Conservation (phyloP, 257 asterid genomes). For the Ocimum tenuiflorum region DNA sequence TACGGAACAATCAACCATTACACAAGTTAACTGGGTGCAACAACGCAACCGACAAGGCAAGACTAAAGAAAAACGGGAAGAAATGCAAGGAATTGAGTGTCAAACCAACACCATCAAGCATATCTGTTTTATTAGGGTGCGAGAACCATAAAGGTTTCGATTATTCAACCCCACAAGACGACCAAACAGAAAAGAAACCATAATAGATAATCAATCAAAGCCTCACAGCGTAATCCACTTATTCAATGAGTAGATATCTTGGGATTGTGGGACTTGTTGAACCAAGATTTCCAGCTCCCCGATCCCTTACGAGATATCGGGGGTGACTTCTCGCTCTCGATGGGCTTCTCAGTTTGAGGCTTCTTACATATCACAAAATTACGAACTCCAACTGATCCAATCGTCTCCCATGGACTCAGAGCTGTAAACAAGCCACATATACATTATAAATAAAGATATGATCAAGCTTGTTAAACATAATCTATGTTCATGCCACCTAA, state of each 20-base stretch:
- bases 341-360: constrained; percentile 35
- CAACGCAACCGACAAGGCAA: too few species aligned
- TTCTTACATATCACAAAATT: constrained; percentile 84
- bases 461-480: too few species aligned
- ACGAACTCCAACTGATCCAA: constrained; percentile 74
- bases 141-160: too few species aligned
- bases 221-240: background rate
- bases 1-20: background rate
- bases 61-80: too few species aligned
- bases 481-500: too few species aligned
- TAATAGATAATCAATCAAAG: too few species aligned
- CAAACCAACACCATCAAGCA: too few species aligned
- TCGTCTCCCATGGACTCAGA: constrained; percentile 75
- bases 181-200: background rate
- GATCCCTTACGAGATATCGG: constrained; percentile 18
- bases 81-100: too few species aligned
- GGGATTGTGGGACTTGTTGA: constrained; percentile 52
- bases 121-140: too few species aligned
- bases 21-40: background rate
- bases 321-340: constrained; percentile 21
- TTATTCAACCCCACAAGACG: too few species aligned
- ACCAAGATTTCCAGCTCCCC: constrained; percentile 73
- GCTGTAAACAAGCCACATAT: constrained; percentile 35
- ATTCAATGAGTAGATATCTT: constrained; percentile 65
- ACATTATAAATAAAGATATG: too few species aligned